Evolutionary conservation across 2,329 filamentous ascomycete genomes (phyloP).

Genomic region (Fusarium robinianum): DNA sequence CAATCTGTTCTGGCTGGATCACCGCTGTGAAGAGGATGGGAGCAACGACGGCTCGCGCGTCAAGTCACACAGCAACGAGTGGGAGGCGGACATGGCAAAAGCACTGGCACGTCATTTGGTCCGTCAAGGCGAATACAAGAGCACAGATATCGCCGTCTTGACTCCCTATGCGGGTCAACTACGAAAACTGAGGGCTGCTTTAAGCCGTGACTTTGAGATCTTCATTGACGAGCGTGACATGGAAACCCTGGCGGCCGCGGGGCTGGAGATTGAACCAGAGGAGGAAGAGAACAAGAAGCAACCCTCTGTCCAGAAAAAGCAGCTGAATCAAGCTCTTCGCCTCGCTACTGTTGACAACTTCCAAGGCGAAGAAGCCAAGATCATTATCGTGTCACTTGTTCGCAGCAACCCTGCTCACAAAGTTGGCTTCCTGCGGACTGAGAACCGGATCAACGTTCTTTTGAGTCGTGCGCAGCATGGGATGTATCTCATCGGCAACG

Average conservation of each 20-base stretch:
- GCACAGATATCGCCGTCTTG: constrained; percentile 69
- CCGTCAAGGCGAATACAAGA: constrained; percentile 63
- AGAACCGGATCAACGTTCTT: constrained; percentile 71
- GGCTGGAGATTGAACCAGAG: constrained; percentile 40
- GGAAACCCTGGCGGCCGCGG: constrained; percentile 51
- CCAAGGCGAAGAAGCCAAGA: constrained; percentile 75
- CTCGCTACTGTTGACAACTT: constrained; percentile 76
- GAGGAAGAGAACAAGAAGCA: constrained; percentile 34
- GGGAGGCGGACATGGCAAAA: constrained; percentile 66
- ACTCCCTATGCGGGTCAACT: constrained; percentile 68
- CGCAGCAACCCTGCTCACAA: constrained; percentile 65
- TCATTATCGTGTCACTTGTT: constrained; percentile 72
- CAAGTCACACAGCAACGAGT: constrained; percentile 59
- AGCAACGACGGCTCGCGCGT: constrained; percentile 39
- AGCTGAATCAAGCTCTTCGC: constrained; percentile 53
- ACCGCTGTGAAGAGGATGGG: constrained; percentile 52
- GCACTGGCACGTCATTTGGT: constrained; percentile 68
- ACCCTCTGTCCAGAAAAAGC: constrained; percentile 34
- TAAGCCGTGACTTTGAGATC: constrained; percentile 61
- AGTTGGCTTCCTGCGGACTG: constrained; percentile 67
- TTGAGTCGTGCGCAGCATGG: constrained; percentile 68
- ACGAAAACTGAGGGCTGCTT: constrained; percentile 51
- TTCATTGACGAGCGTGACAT: constrained; percentile 65
- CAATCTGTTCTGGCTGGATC: constrained; percentile 66
- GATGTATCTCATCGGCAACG: constrained; percentile 71